phyloP scores from a whole-genome alignment of 2,329 filamentous ascomycete species.

The Aspergillus piperis region DNA sequence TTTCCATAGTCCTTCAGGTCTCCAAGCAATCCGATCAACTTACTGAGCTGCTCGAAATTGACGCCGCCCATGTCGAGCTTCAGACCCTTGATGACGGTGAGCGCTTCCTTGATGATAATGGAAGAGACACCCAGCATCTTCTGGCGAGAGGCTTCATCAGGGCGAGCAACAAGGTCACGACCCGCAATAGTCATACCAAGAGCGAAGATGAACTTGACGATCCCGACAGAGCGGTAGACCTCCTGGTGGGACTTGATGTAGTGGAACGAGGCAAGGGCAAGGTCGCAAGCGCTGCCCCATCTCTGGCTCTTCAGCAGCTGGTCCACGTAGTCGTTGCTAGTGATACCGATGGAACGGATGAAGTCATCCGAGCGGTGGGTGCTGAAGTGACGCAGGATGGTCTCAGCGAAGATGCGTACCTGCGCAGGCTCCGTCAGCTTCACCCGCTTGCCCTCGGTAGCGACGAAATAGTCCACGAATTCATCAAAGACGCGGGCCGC shows the following conservation, averaged over 20 bases:
- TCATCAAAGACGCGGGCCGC: slow-evolving; percentile 34
- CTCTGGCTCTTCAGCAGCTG: slow-evolving; percentile 31
- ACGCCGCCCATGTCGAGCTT: slow-evolving; percentile 49
- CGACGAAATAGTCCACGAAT: slow-evolving; percentile 35
- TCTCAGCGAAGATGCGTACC: slow-evolving; percentile 35
- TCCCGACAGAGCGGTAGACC: slow-evolving; percentile 29
- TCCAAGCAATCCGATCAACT: slow-evolving; percentile 46
- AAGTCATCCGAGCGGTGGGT: slow-evolving; percentile 38
- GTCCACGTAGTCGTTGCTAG: slow-evolving; percentile 31
- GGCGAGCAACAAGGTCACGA: slow-evolving; percentile 38
- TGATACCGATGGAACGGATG: slow-evolving; percentile 41
- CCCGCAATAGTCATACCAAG: slow-evolving; percentile 39
- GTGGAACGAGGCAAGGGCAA: slow-evolving; percentile 36
- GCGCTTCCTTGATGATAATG: slow-evolving; percentile 44
- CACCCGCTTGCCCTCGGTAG: slow-evolving; percentile 33
- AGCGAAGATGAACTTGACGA: slow-evolving; percentile 39
- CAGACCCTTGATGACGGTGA: slow-evolving; percentile 42
- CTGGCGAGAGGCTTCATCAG: slow-evolving; percentile 40
- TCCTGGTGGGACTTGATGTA: slow-evolving; percentile 36
- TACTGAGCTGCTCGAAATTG: slow-evolving; percentile 44
- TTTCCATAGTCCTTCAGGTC: slow-evolving; percentile 49
- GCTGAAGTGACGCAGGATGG: slow-evolving; percentile 37
- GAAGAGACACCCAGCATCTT: slow-evolving; percentile 44
- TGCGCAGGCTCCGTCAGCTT: slow-evolving; percentile 27
- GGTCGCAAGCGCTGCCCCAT: slow-evolving; percentile 36